Base-by-base conservation (phyloP, 495 filamentous ascomycete species). In the Usnea hakonensis region DNA sequence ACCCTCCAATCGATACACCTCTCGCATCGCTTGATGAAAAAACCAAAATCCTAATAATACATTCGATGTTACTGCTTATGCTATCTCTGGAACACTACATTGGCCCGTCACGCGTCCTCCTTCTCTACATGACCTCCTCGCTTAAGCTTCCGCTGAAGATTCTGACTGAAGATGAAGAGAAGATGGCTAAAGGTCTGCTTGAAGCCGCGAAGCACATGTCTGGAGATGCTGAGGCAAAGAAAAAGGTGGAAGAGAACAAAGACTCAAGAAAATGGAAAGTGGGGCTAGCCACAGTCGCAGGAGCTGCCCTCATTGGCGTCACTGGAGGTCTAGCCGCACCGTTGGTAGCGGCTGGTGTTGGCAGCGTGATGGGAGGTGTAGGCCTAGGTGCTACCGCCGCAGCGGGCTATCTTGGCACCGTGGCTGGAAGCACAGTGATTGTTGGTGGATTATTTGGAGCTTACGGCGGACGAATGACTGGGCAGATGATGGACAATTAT, bases 401-500 rank as follows among this genome's bases (percentile, higher is more conserved):
- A 19, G 90, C 91, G 11, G 65, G 67, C 4, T 69, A 95, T 63
- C 76, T 98, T 0, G 94, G 90, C 14, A 77, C 85, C n/a, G 72
- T 97, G 56, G 89, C 90, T 13, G 82, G 88, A 36, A 95, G 85
- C 65, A 80, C 83, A 5, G 82, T 91, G 19, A 75, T 90, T 55
- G 87, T 95, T 23, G 93, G 90, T 9, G 83, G 86, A 50, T 73
- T 97, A 19, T 96, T 98, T 69, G 93, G 93, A 36, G 89, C 91
- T 10, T 95, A 94, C 70, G 91, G 91, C 28, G 89, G 85, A 26
- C 81, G 88, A 17, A 91, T 93, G 84, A 88, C 87, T 1, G 86
- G 87, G 32, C 84, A 89, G 69, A 87, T 90, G 83, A 88, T 97
- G 82, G 90, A 94, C 64, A 80, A 86, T 46, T 94, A 95, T 71